Base-by-base conservation (phyloP, 2,329 filamentous ascomycete species). In the Emergomyces orientalis region DNA sequence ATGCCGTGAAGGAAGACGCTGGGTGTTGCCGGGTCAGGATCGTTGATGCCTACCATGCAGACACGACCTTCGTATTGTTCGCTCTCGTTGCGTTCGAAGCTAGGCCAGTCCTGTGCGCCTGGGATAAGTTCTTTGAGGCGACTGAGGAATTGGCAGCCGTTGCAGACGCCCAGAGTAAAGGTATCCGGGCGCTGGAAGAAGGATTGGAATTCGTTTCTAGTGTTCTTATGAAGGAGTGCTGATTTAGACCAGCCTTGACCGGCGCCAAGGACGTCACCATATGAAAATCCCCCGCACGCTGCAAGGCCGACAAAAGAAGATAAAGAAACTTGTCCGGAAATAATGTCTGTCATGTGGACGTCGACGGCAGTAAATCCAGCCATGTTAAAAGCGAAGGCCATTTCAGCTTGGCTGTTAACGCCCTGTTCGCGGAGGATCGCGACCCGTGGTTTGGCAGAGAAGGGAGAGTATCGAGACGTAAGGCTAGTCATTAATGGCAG, bases 241-340 rank as follows among this genome's bases (percentile, higher is more conserved):
- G 89, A 93, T 77, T 95, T 92, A 4, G 94, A 91, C 94, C 94
- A 99, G 52, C 94, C 94, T 71, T 93, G 89, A 61, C 94, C 94
- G n/a, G 94, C 94, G 64, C 93, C 94, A 0, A 97, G 84, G 45
- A 93, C 89, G 69, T 93, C 89, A 69, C 91, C 91, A 73, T 96
- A 97, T 19, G 90, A 96, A 84, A 99, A 97, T 59, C 94, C 94
- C 73, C 94, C 94, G 67, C 92, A 96, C n/a, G 91, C 91, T 43
- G 93, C 94, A 56, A 97, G 82, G 68, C 94, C 94, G 39, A 87
- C 86, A 74, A 97, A 97, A 66, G 87, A 87, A 49, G 87, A 82
- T 9, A 99, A 86, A 0, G 90, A 91, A 65, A 90, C 86, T 19
- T 89, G 88, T 13, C 85, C 86, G 30, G 90, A 86, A 62, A 97